Evolutionary conservation across 352 stramenopile species (phyloP).

Genomic region (Pythium insidiosum): DNA sequence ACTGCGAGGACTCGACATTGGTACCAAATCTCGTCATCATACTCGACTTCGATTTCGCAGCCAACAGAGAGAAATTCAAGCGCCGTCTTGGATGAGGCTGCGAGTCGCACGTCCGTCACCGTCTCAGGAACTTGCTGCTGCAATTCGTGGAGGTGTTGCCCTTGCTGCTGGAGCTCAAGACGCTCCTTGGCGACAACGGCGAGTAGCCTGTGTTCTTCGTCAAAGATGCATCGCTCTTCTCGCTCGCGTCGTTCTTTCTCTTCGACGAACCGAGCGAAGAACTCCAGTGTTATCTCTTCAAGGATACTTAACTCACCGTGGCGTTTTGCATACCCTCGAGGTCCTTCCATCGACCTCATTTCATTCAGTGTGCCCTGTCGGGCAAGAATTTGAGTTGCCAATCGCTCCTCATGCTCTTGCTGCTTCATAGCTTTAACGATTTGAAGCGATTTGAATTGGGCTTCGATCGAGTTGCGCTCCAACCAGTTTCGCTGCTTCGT

Average conservation of each 20-base stretch:
- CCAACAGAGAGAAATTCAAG: constrained; percentile 61
- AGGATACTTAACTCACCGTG: constrained; percentile 51
- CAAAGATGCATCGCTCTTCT: constrained; percentile 40
- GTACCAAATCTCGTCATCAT: constrained; percentile 72
- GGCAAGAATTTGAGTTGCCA: constrained; percentile 53
- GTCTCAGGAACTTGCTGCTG: constrained; percentile 60
- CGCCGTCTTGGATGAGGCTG: constrained; percentile 36
- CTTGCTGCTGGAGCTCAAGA: constrained; percentile 28
- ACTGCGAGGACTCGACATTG: constrained; percentile 42
- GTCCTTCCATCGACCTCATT: constrained; percentile 56
- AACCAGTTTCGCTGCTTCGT: constrained; percentile 41
- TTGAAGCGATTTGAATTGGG: constrained; percentile 65
- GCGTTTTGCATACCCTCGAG: constrained; percentile 58
- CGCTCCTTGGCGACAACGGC: constrained; percentile 33
- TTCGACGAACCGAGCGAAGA: constrained; percentile 32
- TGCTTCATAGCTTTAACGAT: constrained; percentile 63
- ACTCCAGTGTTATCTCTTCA: constrained; percentile 44
- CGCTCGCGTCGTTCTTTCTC: constrained; percentile 29
- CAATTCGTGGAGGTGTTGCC: constrained; percentile 29
- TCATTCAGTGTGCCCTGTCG: constrained; percentile 59
- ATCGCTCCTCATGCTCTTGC: constrained; percentile 50
- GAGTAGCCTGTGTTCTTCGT: constrained; percentile 38
- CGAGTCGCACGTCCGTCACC: constrained; percentile 39
- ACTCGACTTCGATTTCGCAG: constrained; percentile 50
- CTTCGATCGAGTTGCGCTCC: constrained; percentile 54